Base-by-base conservation (phyloP, 345 rosid genomes). In the Citrus cavaleriei region DNA sequence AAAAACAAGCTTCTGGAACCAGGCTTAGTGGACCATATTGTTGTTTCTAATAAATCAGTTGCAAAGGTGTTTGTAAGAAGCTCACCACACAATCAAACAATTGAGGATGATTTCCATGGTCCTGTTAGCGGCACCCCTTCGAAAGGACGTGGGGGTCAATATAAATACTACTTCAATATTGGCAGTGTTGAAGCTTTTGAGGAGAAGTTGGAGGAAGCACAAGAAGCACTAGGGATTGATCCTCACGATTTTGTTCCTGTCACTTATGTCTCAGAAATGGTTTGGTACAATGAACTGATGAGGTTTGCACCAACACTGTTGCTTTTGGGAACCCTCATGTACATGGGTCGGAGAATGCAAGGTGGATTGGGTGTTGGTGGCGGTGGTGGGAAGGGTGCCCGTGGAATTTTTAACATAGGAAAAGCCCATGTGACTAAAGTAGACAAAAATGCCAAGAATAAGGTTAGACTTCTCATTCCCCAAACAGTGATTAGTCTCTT, bases 331-430 rank as follows among this genome's bases (percentile, higher is more conserved):
- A 49, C 91, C 64, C 90, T 94, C 60, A 58, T 89, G 70, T 93
- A 83, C 80, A 88, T 91, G 86, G 90, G 92, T n/a, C 85, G 90
- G 71, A 87, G 88, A 84, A 90, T 96, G 94, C 97, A 93, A 81
- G 88, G 98, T 7, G 97, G 94, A 35, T 76, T 96, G 8, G 97
- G 98, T 57, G 89, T 92, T 60, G 98, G 98, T 55, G 98, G 97
- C 16, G 67, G 92, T 32, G 95, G 98, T 42, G 95, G 97, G 58
- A 88, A 76, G 84, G 94, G 94, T 59, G 93, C 86, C 30, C 93
- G 95, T 70, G 99, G 98, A 69, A 96, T 94, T 79, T 94, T 96
- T 82, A 96, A 91, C 87, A 93, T 96, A 19, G 99, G 99, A 75
- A 96, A 93, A 81, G 97, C 97, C 18, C 91, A 93, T 51, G 86